Evolutionary conservation across 768 basidiomycete species (phyloP).

Genomic region (Amanita pallidorosea): DNA sequence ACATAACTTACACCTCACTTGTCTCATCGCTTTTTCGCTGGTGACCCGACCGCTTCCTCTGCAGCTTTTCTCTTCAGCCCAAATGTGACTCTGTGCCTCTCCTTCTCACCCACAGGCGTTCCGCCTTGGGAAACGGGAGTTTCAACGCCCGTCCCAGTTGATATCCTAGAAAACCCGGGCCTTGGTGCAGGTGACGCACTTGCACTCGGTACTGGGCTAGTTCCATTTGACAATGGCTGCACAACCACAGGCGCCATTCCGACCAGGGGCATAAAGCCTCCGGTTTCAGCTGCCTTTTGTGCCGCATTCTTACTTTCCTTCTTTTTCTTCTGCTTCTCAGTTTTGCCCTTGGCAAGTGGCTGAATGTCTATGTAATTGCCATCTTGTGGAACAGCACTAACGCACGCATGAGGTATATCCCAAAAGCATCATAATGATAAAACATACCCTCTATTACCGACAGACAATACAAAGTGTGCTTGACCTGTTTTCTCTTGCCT

Average conservation of each 20-base stretch:
- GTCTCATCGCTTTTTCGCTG: slow-evolving; percentile 36
- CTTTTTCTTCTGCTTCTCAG: slow-evolving; percentile 75
- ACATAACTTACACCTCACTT: background rate
- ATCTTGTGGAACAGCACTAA: slow-evolving; percentile 79
- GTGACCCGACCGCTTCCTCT: slow-evolving; percentile 59
- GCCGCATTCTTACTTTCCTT: slow-evolving; percentile 53
- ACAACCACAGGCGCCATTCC: slow-evolving; percentile 38
- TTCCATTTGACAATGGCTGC: slow-evolving; percentile 29
- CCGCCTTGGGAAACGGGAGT: slow-evolving; percentile 37
- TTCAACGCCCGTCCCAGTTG: slow-evolving; percentile 32
- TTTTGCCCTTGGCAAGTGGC: slow-evolving; percentile 74
- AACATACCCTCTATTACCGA: slow-evolving; percentile 83
- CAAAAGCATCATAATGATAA: slow-evolving; percentile 4
- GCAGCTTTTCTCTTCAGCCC: slow-evolving; percentile 78
- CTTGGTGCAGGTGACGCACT: slow-evolving; percentile 56
- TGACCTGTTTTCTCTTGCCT: slow-evolving; percentile 91
- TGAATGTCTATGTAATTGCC: slow-evolving; percentile 74
- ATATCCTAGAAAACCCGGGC: slow-evolving; percentile 72
- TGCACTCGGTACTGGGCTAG: slow-evolving; percentile 33
- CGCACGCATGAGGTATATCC: slow-evolving; percentile 6
- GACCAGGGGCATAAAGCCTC: slow-evolving; percentile 50
- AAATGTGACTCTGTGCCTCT: slow-evolving; percentile 68
- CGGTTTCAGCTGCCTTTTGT: slow-evolving; percentile 27
- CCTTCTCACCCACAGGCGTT: slow-evolving; percentile 58
- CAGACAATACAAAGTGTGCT: slow-evolving; percentile 92